Percentiles rank a stretch among this genome's conserved stretches.
Evolutionary conservation across 2,329 filamentous ascomycete species (phyloP).

Genomic region (Emmonsiellopsis sp.): DNA sequence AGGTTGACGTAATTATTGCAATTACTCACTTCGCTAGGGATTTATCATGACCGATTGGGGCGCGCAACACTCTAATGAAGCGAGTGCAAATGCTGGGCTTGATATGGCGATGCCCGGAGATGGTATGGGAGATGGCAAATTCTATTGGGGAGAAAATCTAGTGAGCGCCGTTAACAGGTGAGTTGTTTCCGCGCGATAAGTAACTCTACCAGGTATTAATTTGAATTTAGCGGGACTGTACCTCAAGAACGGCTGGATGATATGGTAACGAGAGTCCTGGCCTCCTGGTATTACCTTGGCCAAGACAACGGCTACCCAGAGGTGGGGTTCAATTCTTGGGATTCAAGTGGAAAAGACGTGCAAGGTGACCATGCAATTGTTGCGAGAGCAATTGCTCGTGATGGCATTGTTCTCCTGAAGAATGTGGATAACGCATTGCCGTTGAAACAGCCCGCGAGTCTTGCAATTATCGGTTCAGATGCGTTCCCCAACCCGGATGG

Average conservation of each 20-base stretch:
- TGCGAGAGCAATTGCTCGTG: slow-evolving; percentile 34
- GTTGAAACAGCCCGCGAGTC: slow-evolving; percentile 36
- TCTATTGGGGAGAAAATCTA: slow-evolving; percentile 16
- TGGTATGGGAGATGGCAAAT: slow-evolving; percentile 14
- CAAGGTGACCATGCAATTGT: slow-evolving; percentile 31
- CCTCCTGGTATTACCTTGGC: slow-evolving; percentile 40
- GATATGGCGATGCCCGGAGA: slow-evolving; percentile 38
- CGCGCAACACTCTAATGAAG: slow-evolving; percentile 35
- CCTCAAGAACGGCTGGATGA: slow-evolving; percentile 1
- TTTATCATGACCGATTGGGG: slow-evolving; percentile 37
- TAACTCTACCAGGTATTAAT: slow-evolving; percentile 27
- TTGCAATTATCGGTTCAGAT: slow-evolving; percentile 43
- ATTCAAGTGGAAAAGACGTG: slow-evolving; percentile 28
- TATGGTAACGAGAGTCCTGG: slow-evolving; percentile 27
- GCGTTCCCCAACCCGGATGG: slow-evolving; percentile 37
- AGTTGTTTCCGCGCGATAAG: slow-evolving; percentile 27
- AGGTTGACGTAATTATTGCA: neutral
- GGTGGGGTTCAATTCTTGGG: slow-evolving; percentile 38
- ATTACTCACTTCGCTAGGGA: slow-evolving; percentile 25
- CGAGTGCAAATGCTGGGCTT: slow-evolving; percentile 33
- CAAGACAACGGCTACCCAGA: slow-evolving; percentile 37
- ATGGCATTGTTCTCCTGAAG: slow-evolving; percentile 41
- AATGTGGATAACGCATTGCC: slow-evolving; percentile 36
- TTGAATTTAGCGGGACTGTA: slow-evolving; percentile 24
- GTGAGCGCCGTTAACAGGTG: slow-evolving; percentile 45